A percentile compares a stretch with the other conserved stretches of the same genome.
phyloP scores from a whole-genome alignment of 1,284 basidiomycete genomes.

The Microbotryum scabiosae region DNA sequence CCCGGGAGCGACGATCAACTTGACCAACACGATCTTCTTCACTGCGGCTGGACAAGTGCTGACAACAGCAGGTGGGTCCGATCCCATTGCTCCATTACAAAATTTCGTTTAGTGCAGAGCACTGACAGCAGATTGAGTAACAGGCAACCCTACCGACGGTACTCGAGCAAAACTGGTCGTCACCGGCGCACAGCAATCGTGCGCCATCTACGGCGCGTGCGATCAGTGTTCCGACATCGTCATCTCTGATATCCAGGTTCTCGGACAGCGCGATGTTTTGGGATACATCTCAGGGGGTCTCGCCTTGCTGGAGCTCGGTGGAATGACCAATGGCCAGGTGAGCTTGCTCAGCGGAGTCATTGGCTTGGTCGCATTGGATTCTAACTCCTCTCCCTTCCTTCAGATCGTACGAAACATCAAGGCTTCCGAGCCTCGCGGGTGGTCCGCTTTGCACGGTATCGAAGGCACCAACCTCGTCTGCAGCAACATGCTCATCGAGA shows the following conservation, averaged over 20 bases:
- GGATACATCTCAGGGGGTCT: constrained; percentile 37
- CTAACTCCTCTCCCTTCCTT: neutral
- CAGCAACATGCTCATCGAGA: constrained; percentile 23
- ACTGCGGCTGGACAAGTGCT: constrained; percentile 45
- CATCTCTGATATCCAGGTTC: constrained; percentile 36
- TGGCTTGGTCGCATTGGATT: neutral
- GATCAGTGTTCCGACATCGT: constrained; percentile 27
- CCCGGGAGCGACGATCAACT: constrained; percentile 40
- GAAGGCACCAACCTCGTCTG: constrained; percentile 27
- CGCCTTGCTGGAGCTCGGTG: constrained; percentile 42
- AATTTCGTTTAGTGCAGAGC: neutral
- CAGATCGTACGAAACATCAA: constrained; percentile 27
- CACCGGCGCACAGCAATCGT: constrained; percentile 34
- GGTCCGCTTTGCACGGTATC: constrained; percentile 30
- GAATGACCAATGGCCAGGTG: constrained; percentile 34
- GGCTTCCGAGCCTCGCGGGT: constrained; percentile 33
- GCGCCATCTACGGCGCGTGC: constrained; percentile 34
- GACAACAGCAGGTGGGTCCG: constrained; percentile 36
- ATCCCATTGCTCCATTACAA: neutral
- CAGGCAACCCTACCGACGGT: constrained; percentile 43
- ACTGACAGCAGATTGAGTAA: neutral
- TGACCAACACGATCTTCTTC: constrained; percentile 44
- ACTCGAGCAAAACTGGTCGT: constrained; percentile 42
- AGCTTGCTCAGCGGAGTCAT: neutral
- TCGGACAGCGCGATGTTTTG: constrained; percentile 39